phyloP scores from a whole-genome alignment of 371 early-diverging fungal species.

The Mortierella sp. region DNA sequence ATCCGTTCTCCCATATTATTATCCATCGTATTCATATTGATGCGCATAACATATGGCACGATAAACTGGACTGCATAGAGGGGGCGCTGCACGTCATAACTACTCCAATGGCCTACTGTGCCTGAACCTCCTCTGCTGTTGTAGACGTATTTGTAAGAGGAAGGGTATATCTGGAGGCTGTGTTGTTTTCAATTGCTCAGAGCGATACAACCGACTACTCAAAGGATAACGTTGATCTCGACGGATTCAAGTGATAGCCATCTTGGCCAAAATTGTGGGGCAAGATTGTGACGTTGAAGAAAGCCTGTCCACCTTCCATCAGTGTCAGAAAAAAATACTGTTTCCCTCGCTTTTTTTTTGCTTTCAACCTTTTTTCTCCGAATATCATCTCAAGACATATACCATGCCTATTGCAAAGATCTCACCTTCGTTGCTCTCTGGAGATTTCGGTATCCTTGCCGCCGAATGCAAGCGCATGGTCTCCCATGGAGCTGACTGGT shows the following conservation, averaged over 20 bases:
- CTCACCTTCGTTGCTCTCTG: constrained; percentile 93
- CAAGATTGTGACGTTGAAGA: not conserved
- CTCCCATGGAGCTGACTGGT: constrained; percentile 92
- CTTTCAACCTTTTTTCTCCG: not conserved
- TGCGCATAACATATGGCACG: not conserved
- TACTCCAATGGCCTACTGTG: not conserved
- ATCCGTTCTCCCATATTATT: not conserved
- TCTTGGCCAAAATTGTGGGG: too few species aligned
- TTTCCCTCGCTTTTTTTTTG: too few species aligned
- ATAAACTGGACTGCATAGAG: too few species aligned
- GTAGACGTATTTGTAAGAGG: too few species aligned
- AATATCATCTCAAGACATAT: not conserved
- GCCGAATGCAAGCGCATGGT: constrained; percentile 92
- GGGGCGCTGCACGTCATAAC: not conserved
- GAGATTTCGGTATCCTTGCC: constrained; percentile 93
- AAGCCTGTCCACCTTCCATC: not conserved
- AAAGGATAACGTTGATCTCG: too few species aligned
- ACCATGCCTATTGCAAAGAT: constrained; percentile 81
- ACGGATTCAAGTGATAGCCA: too few species aligned
- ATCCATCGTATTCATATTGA: too few species aligned
- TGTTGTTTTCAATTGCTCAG: too few species aligned
- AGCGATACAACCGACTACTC: too few species aligned
- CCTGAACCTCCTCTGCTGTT: too few species aligned
- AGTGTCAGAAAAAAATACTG: not conserved
- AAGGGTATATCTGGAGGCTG: not conserved